Base-by-base conservation (phyloP, 75 land plant genomes). In the Chamaecyparis obtusa region DNA sequence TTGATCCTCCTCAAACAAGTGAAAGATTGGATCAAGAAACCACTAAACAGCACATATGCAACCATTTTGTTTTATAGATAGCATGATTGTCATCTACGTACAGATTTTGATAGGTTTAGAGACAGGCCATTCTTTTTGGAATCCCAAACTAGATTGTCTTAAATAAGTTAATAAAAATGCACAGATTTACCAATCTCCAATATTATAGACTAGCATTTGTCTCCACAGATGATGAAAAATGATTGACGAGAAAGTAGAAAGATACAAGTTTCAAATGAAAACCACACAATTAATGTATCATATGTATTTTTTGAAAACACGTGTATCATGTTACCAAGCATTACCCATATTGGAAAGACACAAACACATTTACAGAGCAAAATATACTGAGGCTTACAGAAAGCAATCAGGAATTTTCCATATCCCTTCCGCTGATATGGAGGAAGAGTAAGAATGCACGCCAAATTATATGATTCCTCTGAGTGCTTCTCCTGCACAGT, bases 371-470 rank as follows among this genome's bases (percentile, higher is more conserved):
- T 10, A 71, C 9, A 9, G 36, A 1, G 33, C 7, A 32, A 32
- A 74, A 74, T 32, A 74, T 74, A 74, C 3, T 33, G 13, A 13
- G 39, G 80, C 96, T 92, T 89, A 95, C 96, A 96, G 75, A 96
- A 96, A 35, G 98, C 94, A 84, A 96, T 98, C n/a, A 96, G 90
- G 85, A 98, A 98, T 55, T 98, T 98, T 21, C 99, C 99, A 92
- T 98, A 98, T 86, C 99, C 99, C 83, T 98, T 98, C 86, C 97
- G 92, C 85, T 98, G 99, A 89, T 98, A 98, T 0, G 99, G 99
- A 57, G 99, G 99, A 87, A 97, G 94, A 54, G 98, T 97, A 35
- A 97, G 89, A 86, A 97, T 97, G 86, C 99, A 97, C 11, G 99
- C 99, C 71, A 98, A 89, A 88, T 98, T 98, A 86, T 95, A 97